Base-by-base conservation (phyloP, 1,139 yeast species). In the Yamadazyma siamensis region DNA sequence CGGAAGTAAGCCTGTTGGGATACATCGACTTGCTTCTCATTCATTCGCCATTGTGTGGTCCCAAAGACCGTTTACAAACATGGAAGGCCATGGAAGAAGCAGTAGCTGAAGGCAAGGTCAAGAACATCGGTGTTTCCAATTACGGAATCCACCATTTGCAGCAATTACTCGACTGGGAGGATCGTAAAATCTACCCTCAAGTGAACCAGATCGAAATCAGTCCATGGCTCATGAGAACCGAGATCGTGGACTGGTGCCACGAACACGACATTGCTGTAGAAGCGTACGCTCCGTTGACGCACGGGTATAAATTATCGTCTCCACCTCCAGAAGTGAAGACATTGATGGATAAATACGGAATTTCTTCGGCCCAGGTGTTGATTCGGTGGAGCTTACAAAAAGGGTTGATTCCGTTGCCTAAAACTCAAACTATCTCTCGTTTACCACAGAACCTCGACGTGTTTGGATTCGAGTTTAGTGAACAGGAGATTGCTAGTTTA, bases 161-260 rank as follows among this genome's bases (percentile, higher is more conserved):
- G 39, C 83, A 81, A 52, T 59, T 81, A 20, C 50, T 77, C 17
- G 43, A 49, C 8, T 78, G 82, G 79, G 56, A 65, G 0, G 71
- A 63, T 2, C 56, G 79, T 35, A 71, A 59, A 41, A 50, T 68
- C 35, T 64, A 61, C 36, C 91, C 89, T 0, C 80, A 49, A 8
- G 73, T 77, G 8, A 75, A 80, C 46, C 83, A 79, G 50, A 71
- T 82, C 39, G 89, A 82, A 53, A 71, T 82, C 12, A 77, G 84
- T 39, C 91, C 89, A 1, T 82, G 88, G 87, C 64, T 80, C 34
- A 80, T 78, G 84, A 65, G 87, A 44, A 61, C 64, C 23, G 81
- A 80, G 23, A 56, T 82, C 32, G 75, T 77, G 3, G 69, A 71
- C 23, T 80, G 60, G 55, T 79, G 83, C 39, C 55, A 62, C 27